Evolutionary conservation across 768 basidiomycete species (phyloP), one percentile per base, ranked within the genome.

Genomic region (Boletus rufocinnamomeus): DNA sequence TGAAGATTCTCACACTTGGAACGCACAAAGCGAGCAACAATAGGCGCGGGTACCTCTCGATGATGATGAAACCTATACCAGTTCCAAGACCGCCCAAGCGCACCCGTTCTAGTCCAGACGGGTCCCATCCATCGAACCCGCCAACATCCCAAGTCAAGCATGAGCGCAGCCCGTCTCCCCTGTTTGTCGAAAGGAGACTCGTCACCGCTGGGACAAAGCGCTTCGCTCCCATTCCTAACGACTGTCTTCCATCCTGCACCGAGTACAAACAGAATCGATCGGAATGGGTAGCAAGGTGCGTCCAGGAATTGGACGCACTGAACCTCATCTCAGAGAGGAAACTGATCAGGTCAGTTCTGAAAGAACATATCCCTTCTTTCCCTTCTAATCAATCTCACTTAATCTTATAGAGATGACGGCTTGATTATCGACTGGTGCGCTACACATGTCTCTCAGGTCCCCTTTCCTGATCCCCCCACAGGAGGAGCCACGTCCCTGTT

Each of bases 401-500:
- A 35, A 37, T 44, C 37, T 2, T 23, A 23, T 6, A 71, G 72
- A 49, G 72, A 70, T 21, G 73, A 73, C n/a, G 72, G 70, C 23
- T 51, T 73, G 50, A 54, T 63, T 28, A 59, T 73, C 28, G 73
- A 73, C 52, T 73, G 72, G 72, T 74, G 40, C 38, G 57, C n/a
- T 27, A 35, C 9, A 30, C 2, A 28, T 32, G 4, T 37, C 17
- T 49, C 45, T 40, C 16, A 6, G 19, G 0, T 5, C n/a, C 19
- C 19, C 6, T 32, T 35, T 56, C 28, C 41, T 60, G 54, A 66
- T 27, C 19, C 17, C 23, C 30, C 32, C 13, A 17, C 53, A 75
- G 74, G 72, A 69, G 25, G 48, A 74, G 72, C 38, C 30, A 59
- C 7, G 62, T 71, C 14, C 65, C 74, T 5, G 70, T 75, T 47